A percentile compares a stretch with the other conserved stretches of the same genome.
phyloP scores from a whole-genome alignment of 2,329 filamentous ascomycete species.

The Sordariomycetes sp. region DNA sequence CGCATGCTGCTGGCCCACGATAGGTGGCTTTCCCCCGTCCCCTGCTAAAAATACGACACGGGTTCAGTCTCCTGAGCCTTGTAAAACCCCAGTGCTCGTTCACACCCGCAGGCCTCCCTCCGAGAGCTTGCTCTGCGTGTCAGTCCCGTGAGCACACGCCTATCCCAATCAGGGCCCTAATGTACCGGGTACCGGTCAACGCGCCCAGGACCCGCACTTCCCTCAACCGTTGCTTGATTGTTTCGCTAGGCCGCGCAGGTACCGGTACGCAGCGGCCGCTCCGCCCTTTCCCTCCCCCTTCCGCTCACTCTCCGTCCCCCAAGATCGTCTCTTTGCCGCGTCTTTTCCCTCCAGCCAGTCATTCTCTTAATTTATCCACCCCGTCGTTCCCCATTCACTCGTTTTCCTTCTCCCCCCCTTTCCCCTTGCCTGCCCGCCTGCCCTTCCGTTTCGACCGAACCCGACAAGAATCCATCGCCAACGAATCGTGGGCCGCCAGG shows the following conservation, averaged over 20 bases:
- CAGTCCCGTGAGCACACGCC: not conserved
- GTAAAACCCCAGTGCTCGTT: no score
- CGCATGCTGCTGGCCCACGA: no score
- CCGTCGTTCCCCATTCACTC: conserved; percentile 8
- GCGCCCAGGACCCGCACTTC: not conserved
- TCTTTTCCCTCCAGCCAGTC: not conserved
- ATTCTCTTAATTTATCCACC: not conserved
- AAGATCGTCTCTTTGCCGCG: not conserved
- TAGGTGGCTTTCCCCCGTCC: no score
- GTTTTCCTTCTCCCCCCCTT: conserved; percentile 3
- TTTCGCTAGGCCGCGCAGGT: not conserved
- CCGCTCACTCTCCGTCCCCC: not conserved
- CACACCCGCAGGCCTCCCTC: no score
- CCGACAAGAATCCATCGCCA: not conserved
- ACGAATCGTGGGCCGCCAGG: not conserved
- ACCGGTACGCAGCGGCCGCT: not conserved
- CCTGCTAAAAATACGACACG: no score
- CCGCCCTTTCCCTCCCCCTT: not conserved
- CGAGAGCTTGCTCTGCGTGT: no score
- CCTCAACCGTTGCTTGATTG: not conserved
- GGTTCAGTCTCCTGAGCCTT: no score
- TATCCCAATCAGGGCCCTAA: not conserved
- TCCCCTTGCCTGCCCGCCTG: not conserved
- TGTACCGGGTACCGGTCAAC: not conserved
- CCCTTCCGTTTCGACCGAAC: not conserved